A percentile compares a stretch with the other conserved stretches of the same genome.
These are phyloP conservation scores for Fusarium vanettenii DNA, from an alignment of 2,329 filamentous ascomycete genomes.

Conservation along the genomic window DNA sequence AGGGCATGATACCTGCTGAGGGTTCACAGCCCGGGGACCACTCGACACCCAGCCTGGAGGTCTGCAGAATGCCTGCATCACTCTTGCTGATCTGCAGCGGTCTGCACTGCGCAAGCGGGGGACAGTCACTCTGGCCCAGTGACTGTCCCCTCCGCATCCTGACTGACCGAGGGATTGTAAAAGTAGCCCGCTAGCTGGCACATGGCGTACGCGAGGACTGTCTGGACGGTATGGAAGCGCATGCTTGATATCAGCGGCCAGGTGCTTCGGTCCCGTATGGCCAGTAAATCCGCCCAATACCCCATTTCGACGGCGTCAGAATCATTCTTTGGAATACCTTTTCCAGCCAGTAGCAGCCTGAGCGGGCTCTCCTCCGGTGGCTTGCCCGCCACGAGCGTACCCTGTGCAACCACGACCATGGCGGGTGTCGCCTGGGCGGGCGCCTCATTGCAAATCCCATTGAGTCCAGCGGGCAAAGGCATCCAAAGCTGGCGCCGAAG, in stretches of 20 bases:
- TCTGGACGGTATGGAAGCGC: constrained; percentile 5
- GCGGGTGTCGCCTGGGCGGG: constrained; percentile 23
- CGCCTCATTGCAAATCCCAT: constrained; percentile 32
- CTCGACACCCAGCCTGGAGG: constrained; percentile 21
- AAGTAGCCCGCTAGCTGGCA: constrained; percentile 5
- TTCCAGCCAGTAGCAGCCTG: constrained; percentile 19
- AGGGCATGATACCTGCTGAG: constrained; percentile 35
- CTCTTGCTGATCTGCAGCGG: constrained; percentile 39
- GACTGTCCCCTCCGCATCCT: constrained; percentile 22
- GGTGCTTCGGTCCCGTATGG: constrained; percentile 21
- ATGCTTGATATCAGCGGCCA: constrained; percentile 21
- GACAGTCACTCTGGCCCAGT: background rate
- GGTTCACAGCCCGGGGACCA: constrained; percentile 39
- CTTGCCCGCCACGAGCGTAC: constrained; percentile 30
- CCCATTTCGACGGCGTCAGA: constrained; percentile 7
- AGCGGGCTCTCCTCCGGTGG: constrained; percentile 21
- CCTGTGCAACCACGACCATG: constrained; percentile 29
- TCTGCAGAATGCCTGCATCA: constrained; percentile 28
- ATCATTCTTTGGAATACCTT: constrained; percentile 17
- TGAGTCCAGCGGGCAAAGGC: constrained; percentile 9
- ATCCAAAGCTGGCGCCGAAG: constrained; percentile 23
- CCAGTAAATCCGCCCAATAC: constrained; percentile 13
- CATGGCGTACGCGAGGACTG: background rate
- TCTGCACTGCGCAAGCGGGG: constrained; percentile 29
- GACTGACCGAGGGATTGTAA: background rate